Conservation (phyloP, 305 asterid genomes). For the Fraxinus sp. region DNA sequence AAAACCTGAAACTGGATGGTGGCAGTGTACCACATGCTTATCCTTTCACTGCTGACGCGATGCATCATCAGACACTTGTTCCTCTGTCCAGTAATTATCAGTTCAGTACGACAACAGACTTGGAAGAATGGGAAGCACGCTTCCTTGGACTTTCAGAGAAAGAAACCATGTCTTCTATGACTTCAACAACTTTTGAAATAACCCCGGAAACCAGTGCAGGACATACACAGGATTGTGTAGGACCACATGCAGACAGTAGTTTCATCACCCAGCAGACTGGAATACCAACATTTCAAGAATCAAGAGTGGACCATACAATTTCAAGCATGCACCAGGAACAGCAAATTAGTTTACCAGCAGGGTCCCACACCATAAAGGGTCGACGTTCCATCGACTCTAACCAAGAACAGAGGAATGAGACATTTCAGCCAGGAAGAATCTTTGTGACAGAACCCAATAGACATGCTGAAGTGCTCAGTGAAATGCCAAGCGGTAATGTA, state of each 20-base stretch:
- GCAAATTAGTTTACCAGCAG: conserved; percentile 30
- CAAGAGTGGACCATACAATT: conserved; percentile 27
- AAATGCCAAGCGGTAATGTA: conserved; percentile 44
- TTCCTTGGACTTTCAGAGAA: conserved; percentile 35
- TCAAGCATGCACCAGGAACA: conserved; percentile 23
- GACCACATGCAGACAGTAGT: conserved; percentile 34
- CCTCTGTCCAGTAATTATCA: conserved; percentile 32
- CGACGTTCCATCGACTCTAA: conserved; percentile 29
- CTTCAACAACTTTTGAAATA: conserved; percentile 32
- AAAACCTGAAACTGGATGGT: conserved; percentile 25
- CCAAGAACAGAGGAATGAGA: conserved; percentile 30
- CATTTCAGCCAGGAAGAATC: conserved; percentile 35
- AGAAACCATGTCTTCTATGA: conserved; percentile 38
- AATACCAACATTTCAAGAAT: conserved; percentile 32
- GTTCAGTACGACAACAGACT: conserved; percentile 40
- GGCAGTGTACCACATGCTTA: conserved; percentile 26
- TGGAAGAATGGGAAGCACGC: conserved; percentile 43
- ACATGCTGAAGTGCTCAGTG: conserved; percentile 39
- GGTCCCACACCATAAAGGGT: conserved; percentile 27
- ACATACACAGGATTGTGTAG: conserved; percentile 22
- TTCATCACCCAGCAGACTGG: conserved; percentile 31
- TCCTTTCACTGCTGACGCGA: conserved; percentile 32
- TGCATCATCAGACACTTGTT: conserved; percentile 30
- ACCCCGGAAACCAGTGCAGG: conserved; percentile 31
- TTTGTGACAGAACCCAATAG: conserved; percentile 30